Evolutionary conservation across 2,329 filamentous ascomycete species (phyloP), one percentile per base, ranked within the genome.

Genomic region (Colletotrichum sp.): DNA sequence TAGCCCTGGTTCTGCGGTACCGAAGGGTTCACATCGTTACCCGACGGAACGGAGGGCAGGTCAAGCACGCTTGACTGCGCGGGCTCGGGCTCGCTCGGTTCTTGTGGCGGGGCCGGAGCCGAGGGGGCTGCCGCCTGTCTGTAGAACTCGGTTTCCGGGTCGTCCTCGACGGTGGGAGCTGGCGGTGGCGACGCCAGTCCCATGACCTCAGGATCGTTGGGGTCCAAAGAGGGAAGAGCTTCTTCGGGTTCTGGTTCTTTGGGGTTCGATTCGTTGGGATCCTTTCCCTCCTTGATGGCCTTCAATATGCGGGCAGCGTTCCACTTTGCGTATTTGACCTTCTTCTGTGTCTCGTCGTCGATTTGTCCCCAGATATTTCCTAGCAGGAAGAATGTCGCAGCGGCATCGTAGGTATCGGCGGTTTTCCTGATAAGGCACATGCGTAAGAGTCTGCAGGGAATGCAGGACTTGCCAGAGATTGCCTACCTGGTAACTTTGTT

Each of bases 311-410:
- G 92, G 43, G 96, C 88, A 3, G 96, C 96, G 83, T 99, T 98
- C 90, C 95, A 99, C 85, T 99, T 99, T 57, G 96, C 96, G 83
- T 95, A 99, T 84, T 98, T 98, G 85, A 96, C 95, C 88, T 98
- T 99, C 71, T 95, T 92, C 52, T 92, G 89, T 24, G 93, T 92
- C 81, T 99, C 96, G 1, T 91, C 86, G 39, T 98, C 95, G 13
- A 93, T 87, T 0, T 91, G 85, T 7, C 92, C 93, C 96, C 96
- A 99, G 80, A 98, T 94, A 78, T 93, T 93, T 72, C 95, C 90
- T 7, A 99, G 89, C 79, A 98, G 95, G 81, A 99, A 93, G 84
- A 99, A 99, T 0, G 96, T 98, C 0, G 95, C 93, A 0, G 97
- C 95, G 3, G 98, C 97, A 82, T 96, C 94, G 79, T 99, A 98